Evolutionary conservation across 73 alveolate species (phyloP), one percentile per base, ranked within the genome.

Genomic region (Blepharisma japonicum): DNA sequence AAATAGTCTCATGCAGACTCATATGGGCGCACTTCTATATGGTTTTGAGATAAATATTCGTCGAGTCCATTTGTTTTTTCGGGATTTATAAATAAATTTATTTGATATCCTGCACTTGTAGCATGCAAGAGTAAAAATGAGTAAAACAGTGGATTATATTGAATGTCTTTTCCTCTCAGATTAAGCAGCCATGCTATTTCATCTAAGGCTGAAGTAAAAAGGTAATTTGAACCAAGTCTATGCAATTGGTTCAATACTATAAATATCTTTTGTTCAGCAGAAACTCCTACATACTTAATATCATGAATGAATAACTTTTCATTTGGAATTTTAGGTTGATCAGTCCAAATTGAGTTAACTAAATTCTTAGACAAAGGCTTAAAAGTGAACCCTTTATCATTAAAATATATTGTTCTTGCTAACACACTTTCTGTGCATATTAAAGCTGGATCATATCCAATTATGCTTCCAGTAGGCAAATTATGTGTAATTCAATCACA

Each of bases 121-220:
- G 42, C 20, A 71, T 68, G 8, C 68, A 11, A 21, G 27, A 86
- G 71, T 48, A 89, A 80, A 81, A 89, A 95, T 18, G 96, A 81
- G 76, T 91, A 94, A 85, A 95, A 95, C 6, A 95, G 89, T 0
- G 99, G 99, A 85, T 95, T 95, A 89, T 87, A 95, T 46, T 86
- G 81, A 46, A 95, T 93, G 82, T 95, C 99, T 6, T 76, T 47
- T 56, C 99, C 99, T 78, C 99, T 79, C 55, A 94, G 72, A 84
- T 95, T 95, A 23, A 92, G 79, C 14, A 95, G 71, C 98, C 98
- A 94, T 23, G 97, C 98, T n/a, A 94, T 93, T 55, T 92, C 92
- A 79, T 94, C 99, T 39, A 94, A 84, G 14, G 89, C 85, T 5
- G 21, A 18, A 8, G 82, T 54, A 18, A 49, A 32, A 32, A 32